A percentile compares a stretch with the other conserved stretches of the same genome.
Evolutionary conservation across 257 asterid species (phyloP).

Genomic region (Scutellaria minor): DNA sequence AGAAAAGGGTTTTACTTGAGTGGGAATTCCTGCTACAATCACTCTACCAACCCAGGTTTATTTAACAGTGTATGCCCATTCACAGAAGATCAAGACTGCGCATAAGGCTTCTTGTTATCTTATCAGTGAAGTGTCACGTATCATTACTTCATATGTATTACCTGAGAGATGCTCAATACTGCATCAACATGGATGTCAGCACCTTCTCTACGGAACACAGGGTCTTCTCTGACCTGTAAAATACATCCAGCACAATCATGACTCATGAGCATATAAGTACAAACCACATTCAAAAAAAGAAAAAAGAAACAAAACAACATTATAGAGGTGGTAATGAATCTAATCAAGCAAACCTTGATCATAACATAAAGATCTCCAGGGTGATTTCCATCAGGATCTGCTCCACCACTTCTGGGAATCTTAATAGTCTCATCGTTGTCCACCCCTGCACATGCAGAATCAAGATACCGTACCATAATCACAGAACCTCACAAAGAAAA

Average conservation of each 20-base stretch:
- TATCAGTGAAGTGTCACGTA: not conserved
- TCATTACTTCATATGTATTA: constrained; percentile 27
- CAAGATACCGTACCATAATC: constrained; percentile 37
- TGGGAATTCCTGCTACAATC: constrained; percentile 21
- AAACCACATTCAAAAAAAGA: not conserved
- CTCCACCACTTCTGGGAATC: constrained; percentile 83
- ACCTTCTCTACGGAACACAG: constrained; percentile 93
- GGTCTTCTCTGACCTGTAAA: constrained; percentile 90
- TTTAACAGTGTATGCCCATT: not conserved
- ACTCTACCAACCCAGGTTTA: constrained; percentile 21
- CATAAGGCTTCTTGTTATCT: constrained; percentile 26
- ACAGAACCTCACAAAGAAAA: constrained; percentile 6
- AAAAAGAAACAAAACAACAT: not conserved
- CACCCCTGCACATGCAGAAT: constrained; percentile 63
- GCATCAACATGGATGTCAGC: constrained; percentile 92
- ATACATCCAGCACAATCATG: constrained; percentile 13
- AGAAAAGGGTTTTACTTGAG: not conserved
- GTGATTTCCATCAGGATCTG: constrained; percentile 86
- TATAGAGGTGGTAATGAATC: constrained; percentile 13
- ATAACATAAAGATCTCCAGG: constrained; percentile 84
- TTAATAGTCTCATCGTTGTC: constrained; percentile 72
- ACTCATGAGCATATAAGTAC: constrained; percentile 8
- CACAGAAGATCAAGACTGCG: not conserved
- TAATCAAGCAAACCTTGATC: constrained; percentile 61
- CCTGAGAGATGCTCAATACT: constrained; percentile 82